Base-by-base conservation (phyloP, 2,329 filamentous ascomycete species). In the Fusarium humuli region DNA sequence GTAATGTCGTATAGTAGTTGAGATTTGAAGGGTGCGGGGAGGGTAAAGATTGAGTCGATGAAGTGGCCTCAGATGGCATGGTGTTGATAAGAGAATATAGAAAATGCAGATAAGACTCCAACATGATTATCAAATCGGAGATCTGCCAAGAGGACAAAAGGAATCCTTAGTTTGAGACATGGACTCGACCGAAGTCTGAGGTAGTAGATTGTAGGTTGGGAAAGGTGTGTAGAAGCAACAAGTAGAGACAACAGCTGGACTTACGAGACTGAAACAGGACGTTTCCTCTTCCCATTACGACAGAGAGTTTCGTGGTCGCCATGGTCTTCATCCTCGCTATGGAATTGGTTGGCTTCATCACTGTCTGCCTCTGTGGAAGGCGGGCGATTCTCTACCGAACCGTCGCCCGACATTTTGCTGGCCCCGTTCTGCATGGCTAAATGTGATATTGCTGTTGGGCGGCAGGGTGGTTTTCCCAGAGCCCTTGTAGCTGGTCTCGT, bases 181-280 rank as follows among this genome's bases (percentile, higher is more conserved):
- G 34, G 45, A 45, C 46, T 44, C n/a, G 37, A 53, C 25, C 45
- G 45, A 44, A 47, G 60, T 56, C n/a, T 23, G 45, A 37, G 56
- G 49, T n/a, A 27, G 50, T 42, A 42, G 47, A 54, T 45, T 32
- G 53, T 61, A 52, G 41, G 34, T 34, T 41, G 50, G 44, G 22
- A 46, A 52, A 63, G 40, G 37, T 48, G 59, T 68, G 67, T 70
- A 65, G 40, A 61, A 58, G 48, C 46, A 61, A 57, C 54, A 61
- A 53, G 34, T 44, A 54, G 53, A 47, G 45, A 40, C 40, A 23
- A 30, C 68, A 65, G 61, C 44, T 67, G 44, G 20, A 75, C 74
- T 70, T 83, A 89, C 87, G 87, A 89, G 65, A 89, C 87, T 63
- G 87, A 88, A 52, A 88, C 83, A 64, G 86, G 86, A 62, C 88